Base-by-base conservation (phyloP, 495 filamentous ascomycete genomes). In the Zalerion maritima region DNA sequence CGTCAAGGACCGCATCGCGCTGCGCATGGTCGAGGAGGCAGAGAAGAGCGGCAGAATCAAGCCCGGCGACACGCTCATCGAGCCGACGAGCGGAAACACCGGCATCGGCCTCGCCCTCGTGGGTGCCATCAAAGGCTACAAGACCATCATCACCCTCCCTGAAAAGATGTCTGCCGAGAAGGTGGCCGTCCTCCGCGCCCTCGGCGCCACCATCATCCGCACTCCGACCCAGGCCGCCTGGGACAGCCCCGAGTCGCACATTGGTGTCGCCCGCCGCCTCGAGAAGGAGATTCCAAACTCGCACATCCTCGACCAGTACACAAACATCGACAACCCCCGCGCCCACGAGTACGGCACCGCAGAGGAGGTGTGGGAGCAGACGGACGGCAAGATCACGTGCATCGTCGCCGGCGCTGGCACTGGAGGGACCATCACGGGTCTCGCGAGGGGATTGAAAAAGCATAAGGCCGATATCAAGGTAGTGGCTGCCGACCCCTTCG, bases 121-220 rank as follows among this genome's bases (percentile, higher is more conserved):
- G 10, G 87, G 71, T 18, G 89, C 89, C 5, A 78, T 99, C 36
- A 94, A 94, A 60, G 86, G 81, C 28, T 97, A 99, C 58, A 89
- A 87, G 54, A 89, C 82, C 10, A 94, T 99, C 54, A 99, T 99
- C 46, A 99, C 89, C 1, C 71, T 99, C 2, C 89, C 89, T 21
- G 89, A 99, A 60, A 99, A 99, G 64, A 99, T 99, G 89, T 93
- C 84, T 4, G 73, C 83, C 16, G 89, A 99, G 56, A 99, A 99
- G 52, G 91, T 99, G 8, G 73, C 85, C 2, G 89, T 99, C 7
- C 64, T 99, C 15, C 74, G 81, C 26, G 86, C 89, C 11, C 68
- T 99, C 18, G 89, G 89, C 34, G 87, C 89, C 14, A 94, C 89
- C 41, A 96, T 99, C 48, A 93, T 99, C 40, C 78, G 89, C 27